A percentile compares a stretch with the other conserved stretches of the same genome.
phyloP scores from a whole-genome alignment of 306 rosid genomes.

The Dalbergia cultrata region DNA sequence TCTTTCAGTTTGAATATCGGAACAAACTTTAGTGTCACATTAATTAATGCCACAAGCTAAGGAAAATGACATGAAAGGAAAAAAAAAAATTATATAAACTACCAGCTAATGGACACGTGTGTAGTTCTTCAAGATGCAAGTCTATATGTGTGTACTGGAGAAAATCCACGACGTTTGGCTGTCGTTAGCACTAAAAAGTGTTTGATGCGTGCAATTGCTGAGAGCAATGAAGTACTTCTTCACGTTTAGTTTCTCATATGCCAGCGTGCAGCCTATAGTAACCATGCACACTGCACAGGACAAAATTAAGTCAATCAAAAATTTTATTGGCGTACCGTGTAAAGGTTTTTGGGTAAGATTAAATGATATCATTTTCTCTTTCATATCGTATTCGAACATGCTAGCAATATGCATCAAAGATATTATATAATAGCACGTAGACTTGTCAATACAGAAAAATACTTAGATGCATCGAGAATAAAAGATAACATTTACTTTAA shows the following conservation, averaged over 20 bases:
- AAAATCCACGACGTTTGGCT: neutral
- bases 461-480: too few species aligned
- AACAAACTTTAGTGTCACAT: neutral
- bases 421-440: too few species aligned
- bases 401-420: too few species aligned
- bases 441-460: too few species aligned
- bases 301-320: neutral
- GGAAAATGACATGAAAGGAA: neutral
- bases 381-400: neutral
- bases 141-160: neutral
- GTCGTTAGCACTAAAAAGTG: slow-evolving; percentile 20
- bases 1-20: neutral
- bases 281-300: neutral
- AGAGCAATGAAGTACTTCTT: neutral
- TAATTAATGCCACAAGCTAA: neutral
- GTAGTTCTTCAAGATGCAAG: neutral
- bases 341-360: neutral
- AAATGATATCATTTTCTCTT: neutral
- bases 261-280: neutral
- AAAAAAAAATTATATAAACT: neutral
- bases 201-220: slow-evolving; percentile 8
- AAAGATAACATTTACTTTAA: too few species aligned
- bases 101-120: neutral
- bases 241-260: neutral
- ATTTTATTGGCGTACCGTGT: neutral